Base-by-base conservation (phyloP, 2,329 filamentous ascomycete genomes). In the Tetracladium maxilliforme region DNA sequence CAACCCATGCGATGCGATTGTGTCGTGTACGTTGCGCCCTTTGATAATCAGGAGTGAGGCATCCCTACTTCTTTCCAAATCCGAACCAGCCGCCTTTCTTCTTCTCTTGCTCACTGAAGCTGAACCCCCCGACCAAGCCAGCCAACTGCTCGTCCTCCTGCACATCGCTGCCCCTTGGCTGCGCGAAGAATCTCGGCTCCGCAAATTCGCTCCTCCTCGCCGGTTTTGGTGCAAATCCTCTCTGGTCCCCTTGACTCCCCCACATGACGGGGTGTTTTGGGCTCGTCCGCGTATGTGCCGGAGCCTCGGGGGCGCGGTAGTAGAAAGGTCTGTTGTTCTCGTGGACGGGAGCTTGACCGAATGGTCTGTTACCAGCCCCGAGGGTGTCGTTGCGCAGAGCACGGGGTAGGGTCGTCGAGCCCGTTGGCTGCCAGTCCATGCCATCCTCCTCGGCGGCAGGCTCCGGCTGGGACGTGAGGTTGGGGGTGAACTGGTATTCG, bases 341-440 rank as follows among this genome's bases (percentile, higher is more conserved):
- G 17, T 21, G 24, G 10, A 34, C 28, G 10, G 39, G 34, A 6
- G 34, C 31, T 27, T 39, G 26, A 10, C 34, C 30, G 20, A 44
- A 44, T 38, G 50, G 57, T 34, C n/a, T n/a, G n/a, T n/a, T n/a
- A n/a, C n/a, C n/a, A n/a, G n/a, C n/a, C n/a, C n/a, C 48, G 48
- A 35, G 21, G 55, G 51, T 22, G 52, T 50, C 14, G 37, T 29
- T 30, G 47, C 21, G 24, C 9, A 21, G 52, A 44, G 10, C 52
- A 36, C 18, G 56, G 7, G 64, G 65, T 26, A 64, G 62, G 31
- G 70, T 51, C 24, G 55, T 52, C n/a, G 61, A 60, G 28, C 55
- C 52, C 1, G 69, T 70, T 1, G 74, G 73, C 3, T 71, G 66
- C 70, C 77, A 82, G 40, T 84, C 79, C 79, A 86, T 84, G 28